These are phyloP conservation scores for Colletotrichum tamarilloi DNA, from an alignment of 2,329 filamentous ascomycete species.

Conservation along the genomic window DNA sequence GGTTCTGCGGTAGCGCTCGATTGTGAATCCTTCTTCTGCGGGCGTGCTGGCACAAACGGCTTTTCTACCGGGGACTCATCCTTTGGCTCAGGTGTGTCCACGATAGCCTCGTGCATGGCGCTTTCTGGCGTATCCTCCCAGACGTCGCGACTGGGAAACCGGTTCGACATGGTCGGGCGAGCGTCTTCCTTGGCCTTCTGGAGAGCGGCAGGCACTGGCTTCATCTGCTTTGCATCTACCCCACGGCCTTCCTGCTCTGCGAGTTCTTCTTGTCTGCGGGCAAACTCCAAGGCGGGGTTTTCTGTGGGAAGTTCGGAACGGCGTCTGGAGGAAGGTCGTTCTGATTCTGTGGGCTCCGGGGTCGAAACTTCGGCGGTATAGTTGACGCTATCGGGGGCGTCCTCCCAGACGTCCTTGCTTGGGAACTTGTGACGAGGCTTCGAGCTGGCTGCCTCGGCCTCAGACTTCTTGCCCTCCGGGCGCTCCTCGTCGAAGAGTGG, in stretches of 20 bases:
- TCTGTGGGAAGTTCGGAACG: constrained; percentile 43
- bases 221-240: constrained; percentile 60
- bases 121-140: constrained; percentile 96
- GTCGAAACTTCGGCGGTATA: constrained; percentile 85
- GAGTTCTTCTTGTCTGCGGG: constrained; percentile 73
- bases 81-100: constrained; percentile 61
- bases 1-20: constrained; percentile 46
- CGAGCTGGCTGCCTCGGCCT: constrained; percentile 55
- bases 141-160: constrained; percentile 91
- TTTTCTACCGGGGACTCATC: constrained; percentile 61
- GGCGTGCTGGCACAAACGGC: constrained; percentile 70
- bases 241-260: constrained; percentile 65
- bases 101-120: constrained; percentile 80
- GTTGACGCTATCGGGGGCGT: constrained; percentile 87
- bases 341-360: constrained; percentile 65
- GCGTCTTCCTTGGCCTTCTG: constrained; percentile 43
- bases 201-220: constrained; percentile 41
- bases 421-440: constrained; percentile 80
- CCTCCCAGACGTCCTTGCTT: constrained; percentile 97
- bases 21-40: constrained; percentile 54
- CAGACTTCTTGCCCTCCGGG: constrained; percentile 51
- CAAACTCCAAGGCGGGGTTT: constrained; percentile 73
- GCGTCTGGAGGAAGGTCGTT: constrained; percentile 48
- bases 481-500: constrained; percentile 89
- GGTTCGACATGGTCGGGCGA: constrained; percentile 69